These are phyloP conservation scores for Fusarium brachygibbosum DNA, from an alignment of 2,329 filamentous ascomycete genomes.

Conservation along the genomic window DNA sequence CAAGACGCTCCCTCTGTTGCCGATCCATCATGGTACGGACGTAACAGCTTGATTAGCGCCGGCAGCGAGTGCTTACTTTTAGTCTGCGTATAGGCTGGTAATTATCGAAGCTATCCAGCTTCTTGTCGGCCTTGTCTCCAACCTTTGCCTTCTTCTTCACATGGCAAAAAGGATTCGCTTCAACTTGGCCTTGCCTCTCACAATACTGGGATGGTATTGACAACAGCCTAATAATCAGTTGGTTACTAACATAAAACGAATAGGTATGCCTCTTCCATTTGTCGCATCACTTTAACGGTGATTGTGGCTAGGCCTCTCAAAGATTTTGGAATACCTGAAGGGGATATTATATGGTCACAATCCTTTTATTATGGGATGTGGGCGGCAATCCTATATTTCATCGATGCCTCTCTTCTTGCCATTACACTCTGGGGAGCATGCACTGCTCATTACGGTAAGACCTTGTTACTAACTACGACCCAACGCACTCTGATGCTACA, in stretches of 20 bases:
- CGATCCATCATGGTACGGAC: slow-evolving; percentile 4
- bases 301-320: not conserved
- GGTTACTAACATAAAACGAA: not conserved
- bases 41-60: no score
- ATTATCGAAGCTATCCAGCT: slow-evolving; percentile 2
- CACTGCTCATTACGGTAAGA: not conserved
- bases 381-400: slow-evolving; percentile 3
- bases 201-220: slow-evolving; percentile 1
- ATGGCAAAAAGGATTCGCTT: slow-evolving; percentile 1
- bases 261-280: slow-evolving; percentile 3
- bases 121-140: not conserved
- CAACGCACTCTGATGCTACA: slow-evolving; percentile 1
- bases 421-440: not conserved
- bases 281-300: not conserved
- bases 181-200: not conserved
- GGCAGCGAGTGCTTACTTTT: not conserved
- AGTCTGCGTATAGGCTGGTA: not conserved
- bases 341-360: not conserved
- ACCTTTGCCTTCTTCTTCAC: not conserved
- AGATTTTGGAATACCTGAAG: not conserved
- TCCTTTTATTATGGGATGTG: slow-evolving; percentile 7
- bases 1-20: not conserved
- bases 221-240: not conserved
- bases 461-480: not conserved
- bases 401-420: not conserved